Base-by-base conservation (phyloP, 2,329 filamentous ascomycete genomes). In the Paecilomyces niveus region DNA sequence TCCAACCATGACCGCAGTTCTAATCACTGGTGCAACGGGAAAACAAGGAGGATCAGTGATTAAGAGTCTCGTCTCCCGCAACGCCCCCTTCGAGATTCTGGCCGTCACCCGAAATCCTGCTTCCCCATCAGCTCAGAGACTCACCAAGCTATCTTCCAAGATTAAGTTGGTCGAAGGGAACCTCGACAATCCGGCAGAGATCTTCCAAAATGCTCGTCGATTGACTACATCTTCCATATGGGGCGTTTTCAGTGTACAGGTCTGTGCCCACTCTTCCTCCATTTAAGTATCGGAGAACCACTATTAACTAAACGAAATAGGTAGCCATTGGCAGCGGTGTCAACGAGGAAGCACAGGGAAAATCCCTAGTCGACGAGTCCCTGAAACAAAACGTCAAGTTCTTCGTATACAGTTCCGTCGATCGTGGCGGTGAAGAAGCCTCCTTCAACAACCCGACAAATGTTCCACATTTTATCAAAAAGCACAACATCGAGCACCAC, bases 391-490 rank as follows among this genome's bases (percentile, higher is more conserved):
- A 78, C 11, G 82, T 88, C 45, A 74, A 78, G 59, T 80, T 85
- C 65, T 86, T 89, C 63, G 80, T 89, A 52, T 89, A 87, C 72
- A 82, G 79, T 31, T 83, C 80, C 56, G 83, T 87, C 26, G 86
- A 89, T 62, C 83, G 86, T 45, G 84, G 85, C 51, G 84, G 85
- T 53, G 79, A 82, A 45, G 71, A 21, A 15, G 24, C 72, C 2
- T 77, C 76, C 5, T 80, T 78, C 53, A 79, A 81, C 65, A 77
- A 78, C 3, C 74, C 79, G 0, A 87, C 85, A 0, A 66, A 76
- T 0, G 77, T 88, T 53, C 82, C 83, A 0, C 85, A 89, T 69
- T 89, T 89, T 68, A 77, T 78, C 59, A 78, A 71, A 64, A 89
- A 89, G 68, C 78, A 83, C 63, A 70, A 79, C 10, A 85, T 89